Base-by-base conservation (phyloP, 2,329 filamentous ascomycete species). In the Pseudogymnoascus sp. region DNA sequence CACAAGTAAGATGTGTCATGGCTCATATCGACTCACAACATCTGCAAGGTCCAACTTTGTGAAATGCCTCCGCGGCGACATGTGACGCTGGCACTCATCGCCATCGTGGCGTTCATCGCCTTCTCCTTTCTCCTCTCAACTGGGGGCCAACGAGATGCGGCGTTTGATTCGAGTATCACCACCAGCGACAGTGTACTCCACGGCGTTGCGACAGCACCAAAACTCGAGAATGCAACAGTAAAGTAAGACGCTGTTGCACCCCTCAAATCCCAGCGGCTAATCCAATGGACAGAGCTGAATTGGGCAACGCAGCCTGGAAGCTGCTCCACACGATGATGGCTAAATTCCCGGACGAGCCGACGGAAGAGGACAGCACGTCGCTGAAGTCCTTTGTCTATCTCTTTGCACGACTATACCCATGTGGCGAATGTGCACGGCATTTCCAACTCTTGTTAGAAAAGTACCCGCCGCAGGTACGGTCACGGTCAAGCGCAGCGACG, bases 191-290 rank as follows among this genome's bases (percentile, higher is more conserved):
- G 75, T 46, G 75, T 88, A 17, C 78, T 91, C 21, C 80, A 81
- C 17, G 89, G 89, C 63, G 85, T 85, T 63, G 87, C 86, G 3
- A 93, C 92, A 70, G 90, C 90, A 60, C 88, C 89, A 1, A 92
- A 91, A 76, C 79, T 95, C 62, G 90, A 90, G 72, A 95, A 95
- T 76, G 89, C 88, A 65, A 95, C 90, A 6, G 79, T 85, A 62
- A 95, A 93, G 87, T 88, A 78, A 60, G 80, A 71, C 37, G 42
- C 60, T 31, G 37, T 40, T 21, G 31, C 44, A 56, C 40, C 13
- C 5, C 11, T 9, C 40, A 17, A 1, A 35, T 59, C 10, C 6
- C 42, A n/a, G 9, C 10, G 6, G 33, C 63, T 64, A 53, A 63
- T 17, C 21, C 26, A 62, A 21, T 19, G 13, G 7, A 29, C 59